Conservation (phyloP, 352 stramenopile species). For the Aphanomyces cochlioides region DNA sequence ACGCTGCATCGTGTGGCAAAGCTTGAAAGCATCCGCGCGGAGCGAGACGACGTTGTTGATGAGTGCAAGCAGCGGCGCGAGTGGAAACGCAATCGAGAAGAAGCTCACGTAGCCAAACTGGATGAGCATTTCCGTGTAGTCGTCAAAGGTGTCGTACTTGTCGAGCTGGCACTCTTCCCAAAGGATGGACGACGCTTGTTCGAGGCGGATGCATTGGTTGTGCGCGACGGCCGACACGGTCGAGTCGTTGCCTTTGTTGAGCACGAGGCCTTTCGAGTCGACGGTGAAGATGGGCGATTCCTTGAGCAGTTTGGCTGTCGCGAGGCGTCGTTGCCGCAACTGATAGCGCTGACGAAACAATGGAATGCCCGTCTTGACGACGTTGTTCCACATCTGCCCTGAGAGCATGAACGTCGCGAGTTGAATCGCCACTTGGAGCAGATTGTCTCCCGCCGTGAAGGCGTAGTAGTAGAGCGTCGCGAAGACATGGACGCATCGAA, state of each 20-base stretch:
- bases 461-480: slow-evolving; percentile 96
- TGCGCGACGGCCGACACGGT: slow-evolving; percentile 49
- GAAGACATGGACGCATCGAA: slow-evolving; percentile 96
- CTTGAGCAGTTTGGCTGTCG: slow-evolving; percentile 36
- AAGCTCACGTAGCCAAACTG: slow-evolving; percentile 95
- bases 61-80: slow-evolving; percentile 91
- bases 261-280: no score
- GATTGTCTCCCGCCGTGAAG: slow-evolving; percentile 39
- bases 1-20: slow-evolving; percentile 88
- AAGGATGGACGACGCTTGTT: slow-evolving; percentile 72
- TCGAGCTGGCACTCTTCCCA: slow-evolving; percentile 90
- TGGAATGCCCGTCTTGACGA: slow-evolving; percentile 87
- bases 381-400: slow-evolving; percentile 91
- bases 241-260: slow-evolving; percentile 29
- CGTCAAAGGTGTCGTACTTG: slow-evolving; percentile 92
- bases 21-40: slow-evolving; percentile 92
- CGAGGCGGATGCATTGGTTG: slow-evolving; percentile 71
- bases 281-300: slow-evolving; percentile 51
- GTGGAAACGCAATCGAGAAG: slow-evolving; percentile 93
- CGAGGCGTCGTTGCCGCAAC: slow-evolving; percentile 49
- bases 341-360: slow-evolving; percentile 49
- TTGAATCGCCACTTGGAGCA: slow-evolving; percentile 90
- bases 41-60: slow-evolving; percentile 93
- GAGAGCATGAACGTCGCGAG: slow-evolving; percentile 93
- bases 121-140: slow-evolving; percentile 93